Conservation (phyloP, 768 basidiomycete genomes). For the Suillus placidus region DNA sequence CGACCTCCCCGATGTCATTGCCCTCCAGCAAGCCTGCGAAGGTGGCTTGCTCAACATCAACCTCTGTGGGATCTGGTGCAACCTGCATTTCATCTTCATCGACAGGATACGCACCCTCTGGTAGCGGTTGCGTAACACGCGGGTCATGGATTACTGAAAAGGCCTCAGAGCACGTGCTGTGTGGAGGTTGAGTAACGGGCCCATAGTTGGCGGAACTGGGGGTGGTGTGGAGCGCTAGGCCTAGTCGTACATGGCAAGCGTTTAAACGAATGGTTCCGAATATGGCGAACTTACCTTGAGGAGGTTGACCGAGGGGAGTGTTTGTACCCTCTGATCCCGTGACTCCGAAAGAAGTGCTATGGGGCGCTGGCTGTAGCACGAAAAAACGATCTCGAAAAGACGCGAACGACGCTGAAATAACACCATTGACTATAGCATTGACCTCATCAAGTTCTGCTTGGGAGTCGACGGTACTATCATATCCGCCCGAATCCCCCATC, state of each 20-base stretch:
- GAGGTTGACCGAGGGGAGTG: neutral
- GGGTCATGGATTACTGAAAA: neutral
- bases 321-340: neutral
- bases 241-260: neutral
- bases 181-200: neutral
- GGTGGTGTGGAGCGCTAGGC: neutral
- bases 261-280: neutral
- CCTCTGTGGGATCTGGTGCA: neutral
- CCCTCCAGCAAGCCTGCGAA: neutral
- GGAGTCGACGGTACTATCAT: neutral
- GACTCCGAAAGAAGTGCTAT: neutral
- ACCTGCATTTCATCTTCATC: neutral
- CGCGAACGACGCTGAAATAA: neutral
- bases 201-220: neutral
- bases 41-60: neutral
- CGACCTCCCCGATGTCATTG: neutral
- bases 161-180: slow-evolving; percentile 41
- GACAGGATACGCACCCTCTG: neutral
- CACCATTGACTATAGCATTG: neutral
- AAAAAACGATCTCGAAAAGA: neutral
- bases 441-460: neutral
- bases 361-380: neutral
- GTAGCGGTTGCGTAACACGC: neutral
- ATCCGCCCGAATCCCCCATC: neutral
- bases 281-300: neutral